Conservation (phyloP, 2,329 filamentous ascomycete genomes). For the Sarocladiaceae sp. region DNA sequence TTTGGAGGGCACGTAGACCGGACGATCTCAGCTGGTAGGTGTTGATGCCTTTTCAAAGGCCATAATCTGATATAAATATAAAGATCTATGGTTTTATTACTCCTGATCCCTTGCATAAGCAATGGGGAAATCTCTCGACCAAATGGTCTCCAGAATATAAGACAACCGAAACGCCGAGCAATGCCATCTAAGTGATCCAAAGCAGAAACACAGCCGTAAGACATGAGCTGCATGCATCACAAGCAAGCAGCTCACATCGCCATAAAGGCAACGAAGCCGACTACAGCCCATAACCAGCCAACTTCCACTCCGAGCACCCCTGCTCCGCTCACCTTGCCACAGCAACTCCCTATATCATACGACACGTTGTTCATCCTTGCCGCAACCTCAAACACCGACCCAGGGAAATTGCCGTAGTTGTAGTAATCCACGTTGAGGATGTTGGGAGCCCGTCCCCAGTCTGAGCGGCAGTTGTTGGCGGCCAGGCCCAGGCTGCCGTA, state of each 20-base stretch:
- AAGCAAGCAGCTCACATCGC: too few species aligned
- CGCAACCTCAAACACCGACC: slow-evolving; percentile 71
- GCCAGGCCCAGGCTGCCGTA: slow-evolving; percentile 60
- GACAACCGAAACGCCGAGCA: slow-evolving; percentile 5
- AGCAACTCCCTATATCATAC: slow-evolving; percentile 51
- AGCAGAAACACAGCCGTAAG: neutral
- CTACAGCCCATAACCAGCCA: neutral
- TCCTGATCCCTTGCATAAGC: too few species aligned
- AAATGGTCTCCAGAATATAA: neutral
- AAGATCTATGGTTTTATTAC: neutral
- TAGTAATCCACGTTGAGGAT: slow-evolving; percentile 83
- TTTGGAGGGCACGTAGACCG: too few species aligned
- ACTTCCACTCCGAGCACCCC: neutral
- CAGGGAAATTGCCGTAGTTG: slow-evolving; percentile 58
- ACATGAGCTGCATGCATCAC: too few species aligned
- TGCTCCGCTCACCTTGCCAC: slow-evolving; percentile 37
- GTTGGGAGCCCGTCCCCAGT: slow-evolving; percentile 66
- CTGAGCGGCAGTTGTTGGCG: slow-evolving; percentile 52
- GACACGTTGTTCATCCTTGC: slow-evolving; percentile 66
- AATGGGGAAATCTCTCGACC: too few species aligned
- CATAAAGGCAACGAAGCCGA: neutral
- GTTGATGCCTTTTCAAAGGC: neutral
- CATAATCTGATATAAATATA: neutral
- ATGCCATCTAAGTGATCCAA: slow-evolving; percentile 1
- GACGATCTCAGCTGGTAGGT: too few species aligned